phyloP scores from a whole-genome alignment of 2,329 filamentous ascomycete species.

The Pseudogymnoascus sp. region DNA sequence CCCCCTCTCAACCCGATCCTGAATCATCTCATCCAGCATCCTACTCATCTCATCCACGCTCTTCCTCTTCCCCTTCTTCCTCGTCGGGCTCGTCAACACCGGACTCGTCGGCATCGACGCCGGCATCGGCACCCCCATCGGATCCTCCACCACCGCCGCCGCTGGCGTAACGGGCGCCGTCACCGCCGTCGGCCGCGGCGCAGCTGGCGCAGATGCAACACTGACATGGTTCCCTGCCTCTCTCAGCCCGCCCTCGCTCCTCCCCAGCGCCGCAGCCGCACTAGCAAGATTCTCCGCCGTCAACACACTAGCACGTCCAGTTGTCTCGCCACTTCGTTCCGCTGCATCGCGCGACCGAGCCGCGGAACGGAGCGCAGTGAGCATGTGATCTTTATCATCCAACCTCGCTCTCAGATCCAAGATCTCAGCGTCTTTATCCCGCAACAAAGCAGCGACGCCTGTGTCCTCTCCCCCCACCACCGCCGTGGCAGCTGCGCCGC shows the following conservation, averaged over 20 bases:
- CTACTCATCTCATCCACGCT: slow-evolving; percentile 88
- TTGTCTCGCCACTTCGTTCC: slow-evolving; percentile 38
- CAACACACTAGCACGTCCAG: not conserved
- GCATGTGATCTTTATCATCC: slow-evolving; percentile 93
- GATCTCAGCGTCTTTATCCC: slow-evolving; percentile 90
- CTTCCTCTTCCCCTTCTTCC: slow-evolving; percentile 34
- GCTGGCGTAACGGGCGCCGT: not conserved
- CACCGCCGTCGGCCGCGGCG: not conserved
- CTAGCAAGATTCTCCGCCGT: slow-evolving; percentile 5
- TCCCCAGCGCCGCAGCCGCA: not conserved
- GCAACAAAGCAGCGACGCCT: slow-evolving; percentile 62
- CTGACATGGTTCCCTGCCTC: not conserved
- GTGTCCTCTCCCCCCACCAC: slow-evolving; percentile 73
- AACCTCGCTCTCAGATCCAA: slow-evolving; percentile 79
- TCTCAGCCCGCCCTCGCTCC: no score
- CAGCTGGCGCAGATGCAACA: not conserved
- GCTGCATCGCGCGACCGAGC: slow-evolving; percentile 79
- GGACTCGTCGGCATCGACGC: not conserved
- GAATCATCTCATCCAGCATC: slow-evolving; percentile 94
- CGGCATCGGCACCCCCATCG: not conserved
- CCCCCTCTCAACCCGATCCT: slow-evolving; percentile 72
- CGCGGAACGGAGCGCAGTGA: slow-evolving; percentile 75
- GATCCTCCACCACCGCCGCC: not conserved
- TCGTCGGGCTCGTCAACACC: slow-evolving; percentile 16
- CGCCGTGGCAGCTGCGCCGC: slow-evolving; percentile 46